Conservation (phyloP, 306 rosid species). For the Dicorynia guianensis region DNA sequence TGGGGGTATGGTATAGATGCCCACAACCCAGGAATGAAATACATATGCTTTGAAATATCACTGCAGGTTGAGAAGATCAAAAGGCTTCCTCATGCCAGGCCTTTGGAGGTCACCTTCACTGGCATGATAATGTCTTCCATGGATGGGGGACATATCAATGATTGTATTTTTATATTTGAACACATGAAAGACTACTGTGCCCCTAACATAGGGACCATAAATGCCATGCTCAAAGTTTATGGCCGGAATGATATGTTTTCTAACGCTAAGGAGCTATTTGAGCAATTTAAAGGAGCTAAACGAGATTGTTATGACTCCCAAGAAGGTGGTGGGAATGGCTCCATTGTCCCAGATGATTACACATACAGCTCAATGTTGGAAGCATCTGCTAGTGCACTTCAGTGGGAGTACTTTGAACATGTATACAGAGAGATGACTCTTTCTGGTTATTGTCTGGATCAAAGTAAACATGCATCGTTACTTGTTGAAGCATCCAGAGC, state of each 20-base stretch:
- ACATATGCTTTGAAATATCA: conserved; percentile 36
- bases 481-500: conserved; percentile 83
- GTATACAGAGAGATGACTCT: conserved; percentile 86
- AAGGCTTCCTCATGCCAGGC: conserved; percentile 62
- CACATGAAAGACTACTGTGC: conserved; percentile 68
- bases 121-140: conserved; percentile 87
- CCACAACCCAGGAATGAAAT: conserved; percentile 30
- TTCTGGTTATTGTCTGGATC: conserved; percentile 74
- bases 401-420: conserved; percentile 97
- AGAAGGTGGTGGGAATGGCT: conserved; percentile 38
- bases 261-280: conserved; percentile 83
- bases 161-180: conserved; percentile 67
- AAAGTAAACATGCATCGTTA: conserved; percentile 59
- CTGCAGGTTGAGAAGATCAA: conserved; percentile 81
- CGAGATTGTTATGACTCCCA: conserved; percentile 46
- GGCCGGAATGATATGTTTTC: conserved; percentile 81
- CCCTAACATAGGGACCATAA: conserved; percentile 85
- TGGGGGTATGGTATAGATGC: conserved; percentile 17
- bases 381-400: conserved; percentile 79
- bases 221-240: conserved; percentile 84
- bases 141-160: conserved; percentile 77
- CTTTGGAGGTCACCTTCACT: conserved; percentile 86
- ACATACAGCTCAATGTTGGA: conserved; percentile 78
- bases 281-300: conserved; percentile 58
- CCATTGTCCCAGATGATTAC: conserved; percentile 64